Conservation (phyloP, 257 asterid species). For the Nicotiana obtusifolia region DNA sequence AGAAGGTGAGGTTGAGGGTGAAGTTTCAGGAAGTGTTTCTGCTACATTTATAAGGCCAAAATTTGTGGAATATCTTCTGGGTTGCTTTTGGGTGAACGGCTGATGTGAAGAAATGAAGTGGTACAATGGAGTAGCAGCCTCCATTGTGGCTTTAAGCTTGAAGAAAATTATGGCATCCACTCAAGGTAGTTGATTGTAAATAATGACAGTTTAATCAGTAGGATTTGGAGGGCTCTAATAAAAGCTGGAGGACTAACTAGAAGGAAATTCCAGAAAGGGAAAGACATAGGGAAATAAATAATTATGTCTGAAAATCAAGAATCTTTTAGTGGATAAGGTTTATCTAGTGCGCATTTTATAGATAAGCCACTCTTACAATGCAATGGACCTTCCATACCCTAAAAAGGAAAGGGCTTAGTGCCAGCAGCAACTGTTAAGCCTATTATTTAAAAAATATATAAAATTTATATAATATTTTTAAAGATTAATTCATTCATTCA, state of each 20-base stretch:
- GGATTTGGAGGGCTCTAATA: constrained; percentile 4
- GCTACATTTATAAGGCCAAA: constrained; percentile 27
- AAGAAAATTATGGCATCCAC: constrained; percentile 3
- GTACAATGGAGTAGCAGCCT: constrained; percentile 27
- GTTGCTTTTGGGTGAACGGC: constrained; percentile 15
- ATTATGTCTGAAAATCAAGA: background rate
- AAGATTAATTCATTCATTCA: too few species aligned
- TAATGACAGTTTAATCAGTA: background rate
- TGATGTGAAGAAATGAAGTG: constrained; percentile 23
- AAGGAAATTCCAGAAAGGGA: background rate
- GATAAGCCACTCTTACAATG: background rate
- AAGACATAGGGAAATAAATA: background rate
- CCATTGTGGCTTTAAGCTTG: constrained; percentile 29
- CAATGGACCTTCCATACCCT: background rate
- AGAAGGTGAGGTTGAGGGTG: constrained; percentile 20
- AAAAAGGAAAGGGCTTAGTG: background rate
- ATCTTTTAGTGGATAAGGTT: constrained; percentile 34
- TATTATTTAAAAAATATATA: too few species aligned
- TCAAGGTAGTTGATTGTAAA: constrained; percentile 1
- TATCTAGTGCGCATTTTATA: constrained; percentile 3
- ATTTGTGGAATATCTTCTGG: constrained; percentile 15
- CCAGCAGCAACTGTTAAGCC: too few species aligned
- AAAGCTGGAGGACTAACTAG: background rate
- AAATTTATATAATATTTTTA: too few species aligned
- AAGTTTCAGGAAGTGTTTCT: constrained; percentile 20